Percentiles rank a stretch among this genome's conserved stretches.
These are phyloP conservation scores for Chernovozyma sophiae-reginae DNA, from an alignment of 1,139 yeast genomes.

Conservation along the genomic window DNA sequence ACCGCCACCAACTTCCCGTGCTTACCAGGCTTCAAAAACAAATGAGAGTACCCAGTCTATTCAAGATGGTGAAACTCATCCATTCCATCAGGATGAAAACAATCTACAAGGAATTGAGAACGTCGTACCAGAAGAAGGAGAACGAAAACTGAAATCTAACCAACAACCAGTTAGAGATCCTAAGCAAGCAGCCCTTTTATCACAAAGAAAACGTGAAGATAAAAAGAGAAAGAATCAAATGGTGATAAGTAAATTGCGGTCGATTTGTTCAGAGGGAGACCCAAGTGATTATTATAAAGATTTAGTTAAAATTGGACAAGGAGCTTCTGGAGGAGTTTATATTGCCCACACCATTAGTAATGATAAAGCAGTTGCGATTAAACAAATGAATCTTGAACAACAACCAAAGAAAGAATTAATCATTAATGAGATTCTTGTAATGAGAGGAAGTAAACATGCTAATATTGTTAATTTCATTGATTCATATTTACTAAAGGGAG, in stretches of 20 bases:
- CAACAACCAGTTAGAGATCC: conserved; percentile 47
- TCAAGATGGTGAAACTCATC: not conserved
- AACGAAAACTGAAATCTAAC: conserved; percentile 6
- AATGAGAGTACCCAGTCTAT: conserved; percentile 8
- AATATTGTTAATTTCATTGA: conserved; percentile 92
- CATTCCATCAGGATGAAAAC: not conserved
- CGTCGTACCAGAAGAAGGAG: conserved; percentile 6
- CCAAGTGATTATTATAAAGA: conserved; percentile 72
- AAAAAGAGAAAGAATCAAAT: conserved; percentile 65
- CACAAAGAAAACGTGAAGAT: conserved; percentile 73
- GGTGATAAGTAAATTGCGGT: conserved; percentile 62
- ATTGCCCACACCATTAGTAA: conserved; percentile 73
- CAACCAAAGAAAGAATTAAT: conserved; percentile 96
- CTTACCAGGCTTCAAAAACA: conserved; percentile 8
- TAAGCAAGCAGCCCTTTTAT: conserved; percentile 52
- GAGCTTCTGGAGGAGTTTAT: conserved; percentile 97
- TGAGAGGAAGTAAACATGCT: conserved; percentile 87
- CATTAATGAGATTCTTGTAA: conserved; percentile 87
- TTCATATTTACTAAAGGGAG: conserved; percentile 68
- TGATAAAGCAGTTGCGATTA: conserved; percentile 77
- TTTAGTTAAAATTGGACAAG: conserved; percentile 87
- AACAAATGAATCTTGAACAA: conserved; percentile 88
- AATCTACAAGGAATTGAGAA: not conserved
- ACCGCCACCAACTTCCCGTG: too few relatives aligned
- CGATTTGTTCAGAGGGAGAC: conserved; percentile 83